phyloP scores from a whole-genome alignment of 768 basidiomycete species.

The Calocera viscosa region DNA sequence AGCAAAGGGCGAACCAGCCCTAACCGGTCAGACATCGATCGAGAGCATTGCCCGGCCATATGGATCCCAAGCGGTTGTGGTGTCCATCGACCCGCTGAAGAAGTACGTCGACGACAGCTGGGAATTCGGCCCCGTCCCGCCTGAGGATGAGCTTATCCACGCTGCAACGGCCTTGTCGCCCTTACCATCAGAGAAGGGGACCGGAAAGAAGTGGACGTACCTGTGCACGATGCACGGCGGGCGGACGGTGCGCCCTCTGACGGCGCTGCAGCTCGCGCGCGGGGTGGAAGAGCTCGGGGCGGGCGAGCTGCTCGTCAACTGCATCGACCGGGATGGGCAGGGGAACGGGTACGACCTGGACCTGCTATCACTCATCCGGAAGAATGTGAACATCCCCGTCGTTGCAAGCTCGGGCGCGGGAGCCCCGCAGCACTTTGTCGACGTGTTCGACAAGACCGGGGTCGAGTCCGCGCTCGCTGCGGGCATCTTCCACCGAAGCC shows the following conservation, averaged over 20 bases:
- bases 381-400: slow-evolving; percentile 73
- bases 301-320: slow-evolving; percentile 89
- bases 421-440: slow-evolving; percentile 63
- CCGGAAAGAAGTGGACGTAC: slow-evolving; percentile 90
- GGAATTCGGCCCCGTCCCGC: slow-evolving; percentile 40
- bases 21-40: slow-evolving; percentile 64
- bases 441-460: slow-evolving; percentile 65
- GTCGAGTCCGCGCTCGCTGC: slow-evolving; percentile 92
- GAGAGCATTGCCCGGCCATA: slow-evolving; percentile 84
- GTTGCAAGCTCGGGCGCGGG: slow-evolving; percentile 95
- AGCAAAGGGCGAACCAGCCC: slow-evolving; percentile 33
- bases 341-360: slow-evolving; percentile 85
- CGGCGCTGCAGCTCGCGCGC: slow-evolving; percentile 78
- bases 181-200: slow-evolving; percentile 40
- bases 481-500: slow-evolving; percentile 87
- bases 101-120: slow-evolving; percentile 65
- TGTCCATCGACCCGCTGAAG: slow-evolving; percentile 86
- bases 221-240: slow-evolving; percentile 96
- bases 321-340: slow-evolving; percentile 91
- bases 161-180: slow-evolving; percentile 23
- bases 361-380: slow-evolving; percentile 62
- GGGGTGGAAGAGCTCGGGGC: slow-evolving; percentile 88
- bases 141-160: slow-evolving; percentile 47
- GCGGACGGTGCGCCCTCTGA: slow-evolving; percentile 66
- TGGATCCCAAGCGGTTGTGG: slow-evolving; percentile 94